Evolutionary conservation across 2,329 filamentous ascomycete species (phyloP), one percentile per base, ranked within the genome.

Genomic region (Fonsecaea erecta): DNA sequence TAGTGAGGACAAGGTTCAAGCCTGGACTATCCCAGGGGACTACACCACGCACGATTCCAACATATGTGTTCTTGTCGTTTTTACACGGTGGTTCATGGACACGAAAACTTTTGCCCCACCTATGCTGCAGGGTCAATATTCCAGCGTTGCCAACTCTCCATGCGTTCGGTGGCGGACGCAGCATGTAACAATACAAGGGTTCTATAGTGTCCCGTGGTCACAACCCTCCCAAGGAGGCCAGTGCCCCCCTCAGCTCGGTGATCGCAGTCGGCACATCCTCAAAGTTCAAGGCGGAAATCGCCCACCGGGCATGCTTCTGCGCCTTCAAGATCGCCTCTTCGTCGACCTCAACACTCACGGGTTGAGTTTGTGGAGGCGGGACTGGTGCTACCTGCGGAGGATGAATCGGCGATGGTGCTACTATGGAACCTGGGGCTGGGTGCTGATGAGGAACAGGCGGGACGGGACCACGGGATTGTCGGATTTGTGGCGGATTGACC

Each of bases 241-340:
- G 79, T 2, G 95, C 95, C 65, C 86, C 87, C 59, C 86, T 86
- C 67, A 99, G 77, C 75, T 99, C 93, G 73, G 89, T 88, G 3
- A 98, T 88, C 0, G 95, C 95, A 0, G 95, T 99, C 1, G 89
- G 84, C 1, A 96, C 90, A 75, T 99, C 95, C 71, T 99, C 95
- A 77, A 99, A 99, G 73, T 97, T 97, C 54, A 99, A 80, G 0
- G 95, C 95, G 11, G 93, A 97, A 48, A 98, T 96, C 0, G 95
- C 95, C 92, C 92, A 99, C 73, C 92, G 93, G 1, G 94, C 93
- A 79, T 98, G 95, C 76, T 98, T 99, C 76, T 97, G 93, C 3
- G 95, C 94, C 72, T 88, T 85, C 37, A 86, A 81, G 37, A 97
- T 89, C 0, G 90, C 83, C 65, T 93, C 89, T 68, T 97, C 92